Conservation (phyloP, 2,329 filamentous ascomycete species). For the Epichloe scottii region DNA sequence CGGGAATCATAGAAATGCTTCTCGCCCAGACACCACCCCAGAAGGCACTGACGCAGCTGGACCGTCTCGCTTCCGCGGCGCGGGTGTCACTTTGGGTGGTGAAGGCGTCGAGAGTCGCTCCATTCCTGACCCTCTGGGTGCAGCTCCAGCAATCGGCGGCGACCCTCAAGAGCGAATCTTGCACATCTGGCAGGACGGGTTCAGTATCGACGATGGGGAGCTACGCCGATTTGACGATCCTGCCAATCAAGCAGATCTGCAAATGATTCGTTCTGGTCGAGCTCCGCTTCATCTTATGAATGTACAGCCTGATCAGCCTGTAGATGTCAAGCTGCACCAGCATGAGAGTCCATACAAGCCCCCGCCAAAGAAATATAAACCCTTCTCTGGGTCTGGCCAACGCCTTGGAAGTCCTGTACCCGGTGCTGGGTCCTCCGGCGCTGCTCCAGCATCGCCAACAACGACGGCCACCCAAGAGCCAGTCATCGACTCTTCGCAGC, state of each 20-base stretch:
- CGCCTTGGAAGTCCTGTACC: constrained; percentile 69
- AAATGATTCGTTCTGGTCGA: constrained; percentile 64
- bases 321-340: constrained; percentile 68
- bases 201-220: constrained; percentile 72
- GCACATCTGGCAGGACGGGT: constrained; percentile 74
- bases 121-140: constrained; percentile 46
- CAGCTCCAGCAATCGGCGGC: constrained; percentile 15
- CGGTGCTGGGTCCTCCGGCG: constrained; percentile 28
- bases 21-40: constrained; percentile 36
- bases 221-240: constrained; percentile 71
- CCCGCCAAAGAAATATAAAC: constrained; percentile 63
- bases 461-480: constrained; percentile 20
- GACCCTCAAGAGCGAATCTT: constrained; percentile 54
- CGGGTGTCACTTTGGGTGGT: constrained; percentile 65
- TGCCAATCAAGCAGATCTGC: constrained; percentile 55
- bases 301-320: constrained; percentile 59
- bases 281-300: constrained; percentile 70
- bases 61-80: constrained; percentile 49
- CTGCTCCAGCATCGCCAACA: constrained; percentile 23
- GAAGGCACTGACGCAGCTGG: constrained; percentile 37
- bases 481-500: constrained; percentile 50
- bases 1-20: constrained; percentile 40
- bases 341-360: constrained; percentile 58
- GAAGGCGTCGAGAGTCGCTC: constrained; percentile 59
- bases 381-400: constrained; percentile 60